phyloP scores from a whole-genome alignment of 805 yeast genomes.

The Millerozyma miso region DNA sequence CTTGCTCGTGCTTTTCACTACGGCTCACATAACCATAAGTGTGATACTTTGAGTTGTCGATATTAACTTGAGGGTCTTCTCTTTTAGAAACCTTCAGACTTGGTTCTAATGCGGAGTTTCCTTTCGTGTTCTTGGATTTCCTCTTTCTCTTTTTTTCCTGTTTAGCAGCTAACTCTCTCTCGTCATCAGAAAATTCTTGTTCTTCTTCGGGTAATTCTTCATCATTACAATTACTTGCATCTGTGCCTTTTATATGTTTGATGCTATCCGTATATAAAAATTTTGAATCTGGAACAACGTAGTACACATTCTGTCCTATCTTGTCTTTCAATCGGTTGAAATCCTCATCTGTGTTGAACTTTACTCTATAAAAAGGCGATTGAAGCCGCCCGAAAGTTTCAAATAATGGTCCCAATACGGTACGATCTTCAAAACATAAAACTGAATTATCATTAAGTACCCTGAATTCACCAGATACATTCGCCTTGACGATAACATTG shows the following conservation, averaged over 20 bases:
- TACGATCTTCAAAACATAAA: constrained; percentile 69
- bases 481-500: constrained; percentile 68
- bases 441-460: constrained; percentile 78
- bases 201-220: constrained; percentile 92
- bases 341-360: constrained; percentile 51
- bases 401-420: constrained; percentile 68
- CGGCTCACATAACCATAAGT: constrained; percentile 18
- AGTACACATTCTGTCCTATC: constrained; percentile 59
- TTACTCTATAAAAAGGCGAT: constrained; percentile 75
- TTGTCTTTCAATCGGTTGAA: constrained; percentile 41
- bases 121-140: constrained; percentile 41
- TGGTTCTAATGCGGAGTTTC: constrained; percentile 6
- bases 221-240: constrained; percentile 92
- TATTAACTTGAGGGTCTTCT: constrained; percentile 8
- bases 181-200: constrained; percentile 95
- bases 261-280: constrained; percentile 74
- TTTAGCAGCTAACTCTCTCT: constrained; percentile 71
- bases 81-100: constrained; percentile 12
- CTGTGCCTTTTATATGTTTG: constrained; percentile 75
- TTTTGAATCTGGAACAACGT: constrained; percentile 76
- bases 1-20: constrained; percentile 7
- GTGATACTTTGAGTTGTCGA: constrained; percentile 13
- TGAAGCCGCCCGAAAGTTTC: constrained; percentile 90
- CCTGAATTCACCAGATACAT: constrained; percentile 76
- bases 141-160: constrained; percentile 55